These are phyloP conservation scores for Colletotrichum sp. DNA, from an alignment of 2,329 filamentous ascomycete genomes.

Conservation along the genomic window DNA sequence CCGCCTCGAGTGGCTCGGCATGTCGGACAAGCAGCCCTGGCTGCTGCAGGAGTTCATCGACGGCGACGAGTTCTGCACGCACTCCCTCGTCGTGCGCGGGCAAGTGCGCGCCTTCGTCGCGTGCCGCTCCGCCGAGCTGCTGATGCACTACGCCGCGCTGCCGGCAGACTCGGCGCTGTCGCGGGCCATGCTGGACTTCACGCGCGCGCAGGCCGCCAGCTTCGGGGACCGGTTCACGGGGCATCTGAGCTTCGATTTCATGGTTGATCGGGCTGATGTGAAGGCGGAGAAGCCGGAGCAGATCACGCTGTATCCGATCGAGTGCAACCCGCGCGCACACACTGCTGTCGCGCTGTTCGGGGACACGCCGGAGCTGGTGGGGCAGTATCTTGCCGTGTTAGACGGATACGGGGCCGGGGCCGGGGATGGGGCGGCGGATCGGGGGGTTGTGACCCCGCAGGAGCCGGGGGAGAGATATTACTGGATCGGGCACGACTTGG, in stretches of 20 bases:
- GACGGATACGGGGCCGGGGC: slow-evolving; percentile 14
- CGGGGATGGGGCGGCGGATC: background rate
- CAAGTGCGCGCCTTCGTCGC: slow-evolving; percentile 70
- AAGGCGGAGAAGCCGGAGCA: slow-evolving; percentile 24
- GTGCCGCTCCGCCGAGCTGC: slow-evolving; percentile 65
- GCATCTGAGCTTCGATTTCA: slow-evolving; percentile 75
- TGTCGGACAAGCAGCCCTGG: slow-evolving; percentile 63
- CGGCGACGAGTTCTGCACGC: slow-evolving; percentile 72
- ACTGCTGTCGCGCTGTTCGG: slow-evolving; percentile 70
- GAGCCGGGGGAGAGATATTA: slow-evolving; percentile 46
- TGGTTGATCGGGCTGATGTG: slow-evolving; percentile 55
- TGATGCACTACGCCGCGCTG: slow-evolving; percentile 71
- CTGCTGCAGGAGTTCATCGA: slow-evolving; percentile 72
- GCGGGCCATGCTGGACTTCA: slow-evolving; percentile 69
- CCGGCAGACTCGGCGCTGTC: slow-evolving; percentile 58
- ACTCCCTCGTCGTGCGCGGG: slow-evolving; percentile 70
- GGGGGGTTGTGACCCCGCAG: slow-evolving; percentile 21
- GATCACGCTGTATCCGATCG: slow-evolving; percentile 66
- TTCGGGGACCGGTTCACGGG: slow-evolving; percentile 64
- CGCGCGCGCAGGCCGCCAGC: slow-evolving; percentile 58
- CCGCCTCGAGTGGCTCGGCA: slow-evolving; percentile 47
- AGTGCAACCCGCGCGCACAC: slow-evolving; percentile 74
- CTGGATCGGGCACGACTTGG: slow-evolving; percentile 72
- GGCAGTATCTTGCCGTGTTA: slow-evolving; percentile 58
- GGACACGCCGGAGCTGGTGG: slow-evolving; percentile 49